These are phyloP conservation scores for Aspergillus eucalypticola DNA, from an alignment of 2,329 filamentous ascomycete genomes.

Conservation along the genomic window DNA sequence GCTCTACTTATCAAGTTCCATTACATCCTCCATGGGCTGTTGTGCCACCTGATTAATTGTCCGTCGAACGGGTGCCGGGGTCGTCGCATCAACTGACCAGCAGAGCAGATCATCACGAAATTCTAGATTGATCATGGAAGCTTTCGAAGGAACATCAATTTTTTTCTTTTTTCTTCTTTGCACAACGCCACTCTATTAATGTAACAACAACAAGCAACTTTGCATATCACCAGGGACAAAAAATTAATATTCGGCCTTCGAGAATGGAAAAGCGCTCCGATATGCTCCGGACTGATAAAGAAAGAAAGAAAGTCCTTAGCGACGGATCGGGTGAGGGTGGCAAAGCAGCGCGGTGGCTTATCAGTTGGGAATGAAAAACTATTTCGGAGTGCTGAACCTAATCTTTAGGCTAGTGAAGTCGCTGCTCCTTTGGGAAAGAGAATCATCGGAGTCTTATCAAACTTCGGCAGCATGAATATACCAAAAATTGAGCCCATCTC, in stretches of 20 bases:
- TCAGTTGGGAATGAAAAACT: background rate
- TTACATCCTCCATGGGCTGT: background rate
- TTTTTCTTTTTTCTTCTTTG: background rate
- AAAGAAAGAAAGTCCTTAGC: background rate
- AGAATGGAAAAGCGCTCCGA: background rate
- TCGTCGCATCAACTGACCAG: conserved; percentile 2
- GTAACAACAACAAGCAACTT: background rate
- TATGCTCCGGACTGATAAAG: background rate
- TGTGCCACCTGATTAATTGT: background rate
- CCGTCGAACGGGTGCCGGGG: no score
- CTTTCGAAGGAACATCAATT: background rate
- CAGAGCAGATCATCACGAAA: background rate
- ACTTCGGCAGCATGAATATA: background rate
- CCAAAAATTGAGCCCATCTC: background rate
- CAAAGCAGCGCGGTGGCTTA: background rate
- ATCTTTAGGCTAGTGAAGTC: background rate
- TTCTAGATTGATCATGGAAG: conserved; percentile 8
- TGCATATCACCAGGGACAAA: background rate
- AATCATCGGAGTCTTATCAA: background rate
- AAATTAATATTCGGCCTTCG: background rate
- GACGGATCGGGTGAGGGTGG: background rate
- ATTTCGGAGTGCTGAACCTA: background rate
- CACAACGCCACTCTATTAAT: conserved; percentile 2
- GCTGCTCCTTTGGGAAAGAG: background rate
- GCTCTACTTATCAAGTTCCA: background rate